Percentiles rank a stretch among this genome's conserved stretches.
Evolutionary conservation across 768 basidiomycete genomes (phyloP).

Genomic region (Rhodotorula graminis): DNA sequence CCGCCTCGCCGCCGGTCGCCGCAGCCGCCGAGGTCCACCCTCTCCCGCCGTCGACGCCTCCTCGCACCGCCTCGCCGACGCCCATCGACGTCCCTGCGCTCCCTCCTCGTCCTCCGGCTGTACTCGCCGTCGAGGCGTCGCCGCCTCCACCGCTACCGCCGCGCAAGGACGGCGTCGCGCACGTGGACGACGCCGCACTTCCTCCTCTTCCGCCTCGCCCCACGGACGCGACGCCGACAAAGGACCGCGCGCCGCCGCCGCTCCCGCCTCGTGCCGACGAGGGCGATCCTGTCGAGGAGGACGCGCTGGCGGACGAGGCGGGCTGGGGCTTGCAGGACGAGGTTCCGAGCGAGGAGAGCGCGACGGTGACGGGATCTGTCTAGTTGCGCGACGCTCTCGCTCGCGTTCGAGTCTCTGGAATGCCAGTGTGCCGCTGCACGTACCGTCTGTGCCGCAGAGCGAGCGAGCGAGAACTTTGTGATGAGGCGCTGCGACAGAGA

Average conservation of each 20-base stretch:
- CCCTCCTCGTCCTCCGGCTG: not conserved
- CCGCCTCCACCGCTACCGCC: not conserved
- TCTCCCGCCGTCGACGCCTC: not conserved
- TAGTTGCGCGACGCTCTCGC: not conserved
- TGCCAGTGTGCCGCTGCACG: too few species aligned
- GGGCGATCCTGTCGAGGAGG: not conserved
- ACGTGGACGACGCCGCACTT: not conserved
- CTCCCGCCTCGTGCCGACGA: not conserved
- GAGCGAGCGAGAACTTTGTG: too few species aligned
- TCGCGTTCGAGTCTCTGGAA: not conserved
- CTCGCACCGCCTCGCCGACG: too few species aligned
- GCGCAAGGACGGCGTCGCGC: not conserved
- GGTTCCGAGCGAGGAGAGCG: not conserved
- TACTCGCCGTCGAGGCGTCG: not conserved
- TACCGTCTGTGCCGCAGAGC: too few species aligned
- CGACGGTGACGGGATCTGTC: not conserved
- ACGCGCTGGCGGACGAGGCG: not conserved
- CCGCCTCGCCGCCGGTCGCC: too few species aligned
- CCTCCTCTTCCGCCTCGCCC: not conserved
- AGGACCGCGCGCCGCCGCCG: not conserved
- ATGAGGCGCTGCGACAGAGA: too few species aligned
- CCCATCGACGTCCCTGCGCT: not conserved
- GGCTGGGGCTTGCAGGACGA: slow-evolving; percentile 10
- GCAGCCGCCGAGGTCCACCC: too few species aligned
- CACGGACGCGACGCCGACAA: not conserved